Percentiles rank a stretch among this genome's conserved stretches.
These are phyloP conservation scores for Candida chilensis DNA, from an alignment of 805 yeast genomes.

Conservation along the genomic window DNA sequence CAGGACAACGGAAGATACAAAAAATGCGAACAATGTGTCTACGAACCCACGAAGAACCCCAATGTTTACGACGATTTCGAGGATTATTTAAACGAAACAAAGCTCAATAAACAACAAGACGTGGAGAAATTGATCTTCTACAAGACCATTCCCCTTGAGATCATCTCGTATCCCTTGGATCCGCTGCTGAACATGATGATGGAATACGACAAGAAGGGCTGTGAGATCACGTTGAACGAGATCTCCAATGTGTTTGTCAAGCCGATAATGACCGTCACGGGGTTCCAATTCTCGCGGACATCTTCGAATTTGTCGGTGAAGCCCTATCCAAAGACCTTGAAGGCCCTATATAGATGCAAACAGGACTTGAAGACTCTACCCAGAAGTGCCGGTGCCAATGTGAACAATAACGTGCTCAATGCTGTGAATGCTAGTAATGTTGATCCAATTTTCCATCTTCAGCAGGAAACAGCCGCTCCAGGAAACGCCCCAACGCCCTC, in stretches of 20 bases:
- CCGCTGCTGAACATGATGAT: background rate
- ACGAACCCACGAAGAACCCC: background rate
- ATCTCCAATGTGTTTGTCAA: constrained; percentile 1
- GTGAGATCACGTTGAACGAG: background rate
- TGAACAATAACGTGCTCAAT: no score
- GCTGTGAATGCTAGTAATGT: no score
- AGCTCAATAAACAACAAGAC: background rate
- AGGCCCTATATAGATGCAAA: constrained; percentile 1
- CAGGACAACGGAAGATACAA: constrained; percentile 1
- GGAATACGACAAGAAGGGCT: background rate
- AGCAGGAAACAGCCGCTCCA: no score
- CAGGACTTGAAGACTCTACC: constrained; percentile 1
- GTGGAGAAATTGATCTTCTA: background rate
- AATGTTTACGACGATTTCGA: background rate
- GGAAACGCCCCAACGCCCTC: background rate
- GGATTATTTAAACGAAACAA: background rate
- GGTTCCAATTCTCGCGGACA: constrained; percentile 1
- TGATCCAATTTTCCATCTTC: no score
- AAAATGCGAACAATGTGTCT: constrained; percentile 1
- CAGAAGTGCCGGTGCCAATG: no score
- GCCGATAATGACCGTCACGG: constrained; percentile 1
- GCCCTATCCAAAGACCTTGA: constrained; percentile 1
- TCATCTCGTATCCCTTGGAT: background rate
- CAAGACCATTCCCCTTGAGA: background rate
- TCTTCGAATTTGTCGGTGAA: constrained; percentile 1